phyloP scores from a whole-genome alignment of 305 asterid species.

The Withania somnifera region DNA sequence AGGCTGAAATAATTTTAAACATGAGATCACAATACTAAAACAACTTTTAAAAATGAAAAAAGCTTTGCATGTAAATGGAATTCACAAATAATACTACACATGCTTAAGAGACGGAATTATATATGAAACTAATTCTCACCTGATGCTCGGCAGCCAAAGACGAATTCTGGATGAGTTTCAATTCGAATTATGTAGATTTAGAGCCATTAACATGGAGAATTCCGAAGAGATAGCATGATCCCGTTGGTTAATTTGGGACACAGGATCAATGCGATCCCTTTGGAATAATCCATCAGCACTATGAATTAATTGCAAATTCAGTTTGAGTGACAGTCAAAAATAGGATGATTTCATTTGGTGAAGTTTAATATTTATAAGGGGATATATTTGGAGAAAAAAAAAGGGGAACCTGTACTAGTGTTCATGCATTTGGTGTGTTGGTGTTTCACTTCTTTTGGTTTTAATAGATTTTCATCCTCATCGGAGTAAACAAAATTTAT shows the following conservation, averaged over 20 bases:
- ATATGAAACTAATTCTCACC: not conserved
- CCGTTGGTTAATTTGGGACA: not conserved
- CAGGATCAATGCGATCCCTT: conserved; percentile 75
- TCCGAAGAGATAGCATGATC: conserved; percentile 59
- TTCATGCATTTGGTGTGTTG: not conserved
- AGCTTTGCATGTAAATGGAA: not conserved
- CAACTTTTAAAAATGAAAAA: not conserved
- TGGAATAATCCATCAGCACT: conserved; percentile 54
- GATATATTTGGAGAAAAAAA: not conserved
- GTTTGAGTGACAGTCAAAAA: no score
- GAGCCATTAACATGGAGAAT: conserved; percentile 29
- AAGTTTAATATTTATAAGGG: not conserved
- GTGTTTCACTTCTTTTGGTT: not conserved
- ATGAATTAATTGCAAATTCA: not conserved
- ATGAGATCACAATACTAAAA: not conserved
- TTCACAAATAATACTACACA: not conserved
- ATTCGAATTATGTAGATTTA: not conserved
- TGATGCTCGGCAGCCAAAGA: not conserved
- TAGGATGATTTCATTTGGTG: not conserved
- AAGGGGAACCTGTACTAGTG: not conserved
- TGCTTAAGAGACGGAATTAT: not conserved
- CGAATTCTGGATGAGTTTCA: not conserved
- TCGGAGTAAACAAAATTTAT: not conserved
- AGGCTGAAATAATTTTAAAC: not conserved
- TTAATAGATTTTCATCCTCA: not conserved